These are phyloP conservation scores for Pisolithus albus DNA, from an alignment of 768 basidiomycete genomes.

Conservation along the genomic window DNA sequence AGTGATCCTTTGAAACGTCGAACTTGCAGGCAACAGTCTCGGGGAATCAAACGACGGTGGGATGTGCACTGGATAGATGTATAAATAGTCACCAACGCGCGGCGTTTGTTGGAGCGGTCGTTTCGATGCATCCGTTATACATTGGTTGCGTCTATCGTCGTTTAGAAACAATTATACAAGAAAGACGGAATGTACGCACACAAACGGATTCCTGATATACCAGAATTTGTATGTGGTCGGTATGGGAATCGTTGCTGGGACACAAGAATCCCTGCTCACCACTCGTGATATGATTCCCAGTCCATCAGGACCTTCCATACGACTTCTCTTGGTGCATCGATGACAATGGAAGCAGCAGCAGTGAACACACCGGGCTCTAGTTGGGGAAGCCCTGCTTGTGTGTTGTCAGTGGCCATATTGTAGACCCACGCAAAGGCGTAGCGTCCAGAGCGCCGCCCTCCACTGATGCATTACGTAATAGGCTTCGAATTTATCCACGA, in stretches of 20 bases:
- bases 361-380: constrained; percentile 40
- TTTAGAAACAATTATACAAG: not conserved
- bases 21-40: constrained; percentile 26
- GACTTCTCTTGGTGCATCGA: constrained; percentile 54
- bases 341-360: constrained; percentile 39
- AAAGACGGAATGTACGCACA: constrained; percentile 33
- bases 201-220: constrained; percentile 56
- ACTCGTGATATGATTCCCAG: constrained; percentile 55
- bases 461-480: no score
- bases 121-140: constrained; percentile 36
- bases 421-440: not conserved
- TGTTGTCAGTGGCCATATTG: not conserved
- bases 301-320: constrained; percentile 60
- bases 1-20: constrained; percentile 41
- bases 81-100: constrained; percentile 40
- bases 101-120: constrained; percentile 45
- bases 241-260: not conserved
- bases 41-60: constrained; percentile 49
- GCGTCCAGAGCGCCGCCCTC: not conserved
- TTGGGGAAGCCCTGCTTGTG: constrained; percentile 31
- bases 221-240: not conserved
- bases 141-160: constrained; percentile 41
- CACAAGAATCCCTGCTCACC: constrained; percentile 33
- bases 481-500: no score
- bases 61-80: constrained; percentile 48